These are phyloP conservation scores for Conticribra guillardii DNA, from an alignment of 108 stramenopile species.

Conservation along the genomic window DNA sequence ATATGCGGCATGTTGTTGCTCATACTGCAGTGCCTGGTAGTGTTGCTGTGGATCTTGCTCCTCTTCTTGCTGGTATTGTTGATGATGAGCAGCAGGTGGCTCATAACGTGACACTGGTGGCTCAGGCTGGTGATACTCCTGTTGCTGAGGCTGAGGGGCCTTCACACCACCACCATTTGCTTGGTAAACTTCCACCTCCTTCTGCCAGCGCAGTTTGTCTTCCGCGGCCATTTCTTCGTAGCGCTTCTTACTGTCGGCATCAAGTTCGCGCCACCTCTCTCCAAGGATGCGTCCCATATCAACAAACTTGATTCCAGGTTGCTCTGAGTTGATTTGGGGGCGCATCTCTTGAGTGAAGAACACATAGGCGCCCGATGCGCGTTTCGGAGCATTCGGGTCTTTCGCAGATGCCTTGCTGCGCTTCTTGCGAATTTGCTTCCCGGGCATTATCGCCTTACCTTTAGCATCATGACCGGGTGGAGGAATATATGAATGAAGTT, in stretches of 20 bases:
- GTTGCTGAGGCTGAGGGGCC: not conserved
- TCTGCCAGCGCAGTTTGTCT: slow-evolving; percentile 79
- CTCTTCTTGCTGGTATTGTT: too few relatives aligned
- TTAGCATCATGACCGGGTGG: not conserved
- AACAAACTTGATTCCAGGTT: slow-evolving; percentile 84
- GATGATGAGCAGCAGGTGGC: too few relatives aligned
- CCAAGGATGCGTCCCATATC: slow-evolving; percentile 85
- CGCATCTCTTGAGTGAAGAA: slow-evolving; percentile 79
- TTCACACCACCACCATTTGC: not conserved
- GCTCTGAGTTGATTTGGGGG: slow-evolving; percentile 67
- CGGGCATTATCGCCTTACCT: not conserved
- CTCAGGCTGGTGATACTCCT: not conserved
- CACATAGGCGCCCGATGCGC: slow-evolving; percentile 66
- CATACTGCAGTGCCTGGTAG: not conserved
- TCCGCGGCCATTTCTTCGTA: slow-evolving; percentile 78
- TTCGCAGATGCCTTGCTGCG: slow-evolving; percentile 63
- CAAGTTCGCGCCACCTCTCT: slow-evolving; percentile 81
- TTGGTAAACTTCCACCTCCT: slow-evolving; percentile 73
- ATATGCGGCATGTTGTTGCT: not conserved
- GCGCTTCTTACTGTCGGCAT: slow-evolving; percentile 70
- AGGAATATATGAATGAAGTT: not conserved
- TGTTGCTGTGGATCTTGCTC: too few relatives aligned
- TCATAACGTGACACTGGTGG: too few relatives aligned
- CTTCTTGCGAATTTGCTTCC: slow-evolving; percentile 40
- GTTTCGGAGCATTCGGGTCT: slow-evolving; percentile 68